Base-by-base conservation (phyloP, 164 flowering plant genomes). In the Magnolia officinalis region DNA sequence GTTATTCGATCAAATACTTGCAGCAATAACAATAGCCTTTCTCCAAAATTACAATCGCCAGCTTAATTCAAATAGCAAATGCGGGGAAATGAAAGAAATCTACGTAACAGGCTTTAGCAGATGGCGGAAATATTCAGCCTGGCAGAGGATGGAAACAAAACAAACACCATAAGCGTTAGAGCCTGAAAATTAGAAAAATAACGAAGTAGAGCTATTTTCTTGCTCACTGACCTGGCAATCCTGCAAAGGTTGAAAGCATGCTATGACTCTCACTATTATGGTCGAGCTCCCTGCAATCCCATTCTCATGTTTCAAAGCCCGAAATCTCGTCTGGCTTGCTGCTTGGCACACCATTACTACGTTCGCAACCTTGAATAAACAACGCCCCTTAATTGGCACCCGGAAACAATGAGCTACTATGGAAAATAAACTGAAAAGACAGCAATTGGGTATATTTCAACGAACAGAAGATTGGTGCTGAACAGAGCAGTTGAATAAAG, bases 321-420 rank as follows among this genome's bases (percentile, higher is more conserved):
- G 88, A 80, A 93, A 95, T 89, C 92, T 89, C 81, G 98, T 91
- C 82, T 90, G 91, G 70, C 92, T 82, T 6, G 98, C 96, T 84
- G 96, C 91, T 92, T 92, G 99, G 95, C 97, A 87, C 88, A 93
- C 98, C 98, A 95, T 95, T 84, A 92, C 98, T 93, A 81, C 94
- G 76, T 21, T 19, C 61, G n/a, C 49, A 52, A 67, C 71, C 64
- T 67, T 67, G 31, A 67, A 8, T 26, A 51, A 49, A 49, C 51
- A 37, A 37, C 50, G 16, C n/a, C 81, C 72, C 74, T 52, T 58
- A 72, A 71, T 74, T 19, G 71, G 72, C 71, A 68, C 45, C 71
- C 2, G 50, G 51, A 31, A 68, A 29, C 71, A 24, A 31, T 24
- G 49, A 68, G 29, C 71, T 31, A 37, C 49, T 31, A 29, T 29